These are phyloP conservation scores for Metschnikowia peoriensis DNA, from an alignment of 805 yeast genomes.

Conservation along the genomic window DNA sequence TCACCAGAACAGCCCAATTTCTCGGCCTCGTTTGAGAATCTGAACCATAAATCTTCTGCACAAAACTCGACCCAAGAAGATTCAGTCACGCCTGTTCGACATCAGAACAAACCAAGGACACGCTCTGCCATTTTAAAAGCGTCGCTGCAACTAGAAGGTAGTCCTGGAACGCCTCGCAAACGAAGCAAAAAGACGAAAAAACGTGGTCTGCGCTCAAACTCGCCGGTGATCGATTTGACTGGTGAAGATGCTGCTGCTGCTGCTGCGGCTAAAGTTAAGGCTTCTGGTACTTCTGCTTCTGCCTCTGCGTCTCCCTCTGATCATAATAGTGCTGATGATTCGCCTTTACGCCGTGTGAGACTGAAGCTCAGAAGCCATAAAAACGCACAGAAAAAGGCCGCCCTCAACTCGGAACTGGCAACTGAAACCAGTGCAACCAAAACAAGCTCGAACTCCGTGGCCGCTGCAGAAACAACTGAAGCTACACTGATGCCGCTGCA, in stretches of 20 bases:
- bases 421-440: not conserved
- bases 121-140: slow-evolving; percentile 10
- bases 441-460: not conserved
- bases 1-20: slow-evolving; percentile 2
- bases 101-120: slow-evolving; percentile 13
- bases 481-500: not conserved
- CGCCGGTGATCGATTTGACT: slow-evolving; percentile 20
- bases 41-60: not conserved
- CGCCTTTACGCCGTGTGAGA: too few relatives aligned
- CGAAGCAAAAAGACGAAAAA: slow-evolving; percentile 5
- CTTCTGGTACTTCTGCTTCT: not conserved
- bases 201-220: not conserved
- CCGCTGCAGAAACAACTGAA: not conserved
- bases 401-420: not conserved
- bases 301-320: too few relatives aligned
- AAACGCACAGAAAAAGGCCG: not conserved
- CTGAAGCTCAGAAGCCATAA: too few relatives aligned
- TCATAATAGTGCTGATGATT: too few relatives aligned
- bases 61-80: not conserved
- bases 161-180: slow-evolving; percentile 5
- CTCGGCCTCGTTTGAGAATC: not conserved
- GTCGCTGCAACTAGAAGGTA: not conserved
- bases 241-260: slow-evolving; percentile 1
- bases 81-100: not conserved
- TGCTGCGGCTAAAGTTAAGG: slow-evolving; percentile 1